These are phyloP conservation scores for Peronosclerospora sorghi DNA, from an alignment of 352 stramenopile genomes.

Conservation along the genomic window DNA sequence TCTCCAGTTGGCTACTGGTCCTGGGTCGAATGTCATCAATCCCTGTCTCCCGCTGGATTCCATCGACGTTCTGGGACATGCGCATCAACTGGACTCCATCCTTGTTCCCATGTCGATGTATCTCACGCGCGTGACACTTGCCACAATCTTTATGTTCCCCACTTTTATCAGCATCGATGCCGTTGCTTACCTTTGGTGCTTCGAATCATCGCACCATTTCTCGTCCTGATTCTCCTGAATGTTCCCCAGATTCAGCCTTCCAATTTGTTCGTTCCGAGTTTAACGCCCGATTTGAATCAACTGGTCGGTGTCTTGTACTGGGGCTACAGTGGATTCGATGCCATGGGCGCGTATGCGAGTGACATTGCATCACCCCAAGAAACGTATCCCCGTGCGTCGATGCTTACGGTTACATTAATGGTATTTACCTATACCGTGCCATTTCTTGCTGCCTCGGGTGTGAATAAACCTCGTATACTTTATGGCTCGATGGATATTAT, in stretches of 20 bases:
- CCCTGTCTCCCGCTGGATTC: conserved; percentile 21
- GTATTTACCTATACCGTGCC: conserved; percentile 63
- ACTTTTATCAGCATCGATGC: conserved; percentile 56
- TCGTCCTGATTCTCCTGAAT: conserved; percentile 35
- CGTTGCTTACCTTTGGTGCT: conserved; percentile 42
- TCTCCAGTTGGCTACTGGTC: conserved; percentile 81
- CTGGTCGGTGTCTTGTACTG: conserved; percentile 68
- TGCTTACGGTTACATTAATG: conserved; percentile 63
- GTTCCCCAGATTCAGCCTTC: conserved; percentile 42
- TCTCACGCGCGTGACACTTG: conserved; percentile 33
- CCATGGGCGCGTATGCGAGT: conserved; percentile 53
- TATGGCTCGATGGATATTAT: conserved; percentile 69
- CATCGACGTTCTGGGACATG: too few species aligned
- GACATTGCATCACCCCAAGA: conserved; percentile 57
- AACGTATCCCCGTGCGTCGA: conserved; percentile 67
- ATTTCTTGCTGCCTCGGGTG: conserved; percentile 56
- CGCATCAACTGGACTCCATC: too few species aligned
- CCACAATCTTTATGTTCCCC: conserved; percentile 60
- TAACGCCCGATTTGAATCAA: conserved; percentile 41
- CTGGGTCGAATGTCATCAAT: conserved; percentile 82
- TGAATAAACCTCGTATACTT: conserved; percentile 63
- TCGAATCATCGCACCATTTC: conserved; percentile 62
- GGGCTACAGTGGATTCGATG: conserved; percentile 78
- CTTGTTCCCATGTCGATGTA: conserved; percentile 1
- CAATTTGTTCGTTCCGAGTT: conserved; percentile 57